These are phyloP conservation scores for Bruguiera hainesii DNA, from an alignment of 441 rosid species.

Conservation along the genomic window DNA sequence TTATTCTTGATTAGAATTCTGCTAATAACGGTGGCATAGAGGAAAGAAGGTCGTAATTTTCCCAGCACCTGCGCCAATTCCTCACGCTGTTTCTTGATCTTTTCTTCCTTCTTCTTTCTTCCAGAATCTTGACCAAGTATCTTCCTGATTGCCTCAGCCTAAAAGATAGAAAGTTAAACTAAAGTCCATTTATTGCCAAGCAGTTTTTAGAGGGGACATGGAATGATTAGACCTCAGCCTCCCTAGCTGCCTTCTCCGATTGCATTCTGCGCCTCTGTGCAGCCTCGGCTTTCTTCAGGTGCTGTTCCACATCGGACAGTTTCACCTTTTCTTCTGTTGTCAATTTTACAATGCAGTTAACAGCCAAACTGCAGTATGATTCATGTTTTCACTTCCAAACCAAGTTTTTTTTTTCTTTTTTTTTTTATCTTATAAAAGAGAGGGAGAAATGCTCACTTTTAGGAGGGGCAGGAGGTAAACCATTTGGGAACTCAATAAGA, in stretches of 20 bases:
- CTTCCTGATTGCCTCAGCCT: slow-evolving; percentile 92
- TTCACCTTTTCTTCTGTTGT: slow-evolving; percentile 69
- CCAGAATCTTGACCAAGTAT: slow-evolving; percentile 90
- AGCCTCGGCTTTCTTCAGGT: slow-evolving; percentile 83
- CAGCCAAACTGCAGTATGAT: not conserved
- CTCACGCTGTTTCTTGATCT: slow-evolving; percentile 63
- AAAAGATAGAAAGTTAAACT: slow-evolving; percentile 4
- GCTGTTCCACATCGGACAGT: slow-evolving; percentile 75
- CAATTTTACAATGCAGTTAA: slow-evolving; percentile 7
- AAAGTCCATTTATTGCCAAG: not conserved
- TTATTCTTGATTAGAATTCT: slow-evolving; percentile 14
- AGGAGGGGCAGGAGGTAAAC: slow-evolving; percentile 75
- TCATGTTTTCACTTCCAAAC: not conserved
- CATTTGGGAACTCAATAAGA: slow-evolving; percentile 76
- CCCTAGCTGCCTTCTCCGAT: slow-evolving; percentile 85
- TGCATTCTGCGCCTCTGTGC: slow-evolving; percentile 87
- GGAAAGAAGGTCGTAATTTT: not conserved
- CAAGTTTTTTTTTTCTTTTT: not conserved
- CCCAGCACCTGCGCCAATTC: slow-evolving; percentile 58
- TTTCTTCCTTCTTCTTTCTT: slow-evolving; percentile 86
- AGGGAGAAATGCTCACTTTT: slow-evolving; percentile 51
- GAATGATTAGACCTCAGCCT: slow-evolving; percentile 61
- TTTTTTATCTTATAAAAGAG: not conserved
- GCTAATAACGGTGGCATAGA: slow-evolving; percentile 3
- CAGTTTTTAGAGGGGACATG: not conserved